phyloP scores from a whole-genome alignment of 306 rosid genomes.

The Begonia peltatifolia region DNA sequence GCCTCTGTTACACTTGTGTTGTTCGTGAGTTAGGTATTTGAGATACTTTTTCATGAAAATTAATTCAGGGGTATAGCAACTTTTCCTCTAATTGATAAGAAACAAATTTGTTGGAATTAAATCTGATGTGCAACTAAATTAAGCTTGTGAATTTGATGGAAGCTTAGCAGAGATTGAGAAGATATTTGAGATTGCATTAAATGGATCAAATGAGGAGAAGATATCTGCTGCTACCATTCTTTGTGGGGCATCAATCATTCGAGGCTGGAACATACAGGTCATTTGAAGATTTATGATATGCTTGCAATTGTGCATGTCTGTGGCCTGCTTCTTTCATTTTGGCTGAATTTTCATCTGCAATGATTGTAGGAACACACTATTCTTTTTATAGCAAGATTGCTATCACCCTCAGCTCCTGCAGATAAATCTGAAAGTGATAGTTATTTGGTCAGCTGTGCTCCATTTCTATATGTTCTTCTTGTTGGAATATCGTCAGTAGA shows the following conservation, averaged over 20 bases:
- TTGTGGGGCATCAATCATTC: conserved; percentile 77
- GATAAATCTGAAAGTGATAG: conserved; percentile 47
- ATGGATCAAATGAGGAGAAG: conserved; percentile 80
- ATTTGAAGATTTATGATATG: conserved; percentile 4
- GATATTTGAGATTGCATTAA: conserved; percentile 67
- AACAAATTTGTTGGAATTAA: too few relatives aligned
- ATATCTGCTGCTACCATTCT: conserved; percentile 77
- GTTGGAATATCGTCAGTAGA: conserved; percentile 63
- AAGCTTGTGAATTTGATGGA: conserved; percentile 68
- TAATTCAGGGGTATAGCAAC: conserved; percentile 5
- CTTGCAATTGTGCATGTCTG: not conserved
- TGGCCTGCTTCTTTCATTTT: conserved; percentile 9
- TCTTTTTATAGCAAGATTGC: conserved; percentile 46
- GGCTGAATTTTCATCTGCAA: conserved; percentile 11
- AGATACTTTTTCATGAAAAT: conserved; percentile 28
- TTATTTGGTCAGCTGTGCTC: conserved; percentile 65
- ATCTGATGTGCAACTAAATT: conserved; percentile 13
- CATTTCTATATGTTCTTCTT: conserved; percentile 60
- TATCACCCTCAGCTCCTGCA: conserved; percentile 50
- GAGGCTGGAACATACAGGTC: conserved; percentile 98
- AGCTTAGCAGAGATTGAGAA: conserved; percentile 96
- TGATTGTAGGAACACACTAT: conserved; percentile 59
- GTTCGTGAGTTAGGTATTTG: conserved; percentile 33
- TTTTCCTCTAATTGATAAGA: too few relatives aligned
- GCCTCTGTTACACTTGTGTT: conserved; percentile 30